Evolutionary conservation across 176 grass and related monocot genomes (phyloP), one percentile per base, ranked within the genome.

Genomic region (Paspalum notatum): DNA sequence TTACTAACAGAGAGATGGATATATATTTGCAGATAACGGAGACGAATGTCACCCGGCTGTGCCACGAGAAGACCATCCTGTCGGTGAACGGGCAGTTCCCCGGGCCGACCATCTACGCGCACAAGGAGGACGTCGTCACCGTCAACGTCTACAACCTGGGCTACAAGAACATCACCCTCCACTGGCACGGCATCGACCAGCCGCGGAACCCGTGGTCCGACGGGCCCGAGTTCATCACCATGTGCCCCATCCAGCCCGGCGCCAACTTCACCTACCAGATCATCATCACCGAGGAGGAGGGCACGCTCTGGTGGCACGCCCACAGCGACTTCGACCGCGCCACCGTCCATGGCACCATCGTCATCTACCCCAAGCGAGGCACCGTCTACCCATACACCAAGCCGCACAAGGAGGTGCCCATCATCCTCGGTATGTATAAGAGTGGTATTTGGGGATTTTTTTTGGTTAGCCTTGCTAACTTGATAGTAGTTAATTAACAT

Each of bases 151-250:
- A 72, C 78, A 93, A 93, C 79, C 65, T 80, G 27, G 91, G 82
- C 58, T n/a, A 82, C 8, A 78, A 93, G 7, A 90, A 93, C 66
- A 90, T 93, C 76, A 90, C 91, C 56, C 68, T 93, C 53, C 91
- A 90, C 81, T 93, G 91, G 91, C 91, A 93, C 22, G 91, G 91
- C n/a, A 84, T 93, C 26, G 71, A 76, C 40, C 81, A 93, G 78
- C 85, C 85, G 3, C 32, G 32, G 32, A 32, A 32, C 32, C 32
- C 32, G 3, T 32, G 32, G 32, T 32, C 32, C 32, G 32, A 32
- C 32, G 32, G 32, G 32, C 32, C 32, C 32, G 32, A 32, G 32
- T 32, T 2, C 32, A 32, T 32, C 32, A 32, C 32, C 32, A 32
- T 32, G 32, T 32, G 32, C 3, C 32, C 32, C 32, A 32, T 32